These are phyloP conservation scores for Huntiella abstrusa DNA, from an alignment of 2,329 filamentous ascomycete species.

Conservation along the genomic window DNA sequence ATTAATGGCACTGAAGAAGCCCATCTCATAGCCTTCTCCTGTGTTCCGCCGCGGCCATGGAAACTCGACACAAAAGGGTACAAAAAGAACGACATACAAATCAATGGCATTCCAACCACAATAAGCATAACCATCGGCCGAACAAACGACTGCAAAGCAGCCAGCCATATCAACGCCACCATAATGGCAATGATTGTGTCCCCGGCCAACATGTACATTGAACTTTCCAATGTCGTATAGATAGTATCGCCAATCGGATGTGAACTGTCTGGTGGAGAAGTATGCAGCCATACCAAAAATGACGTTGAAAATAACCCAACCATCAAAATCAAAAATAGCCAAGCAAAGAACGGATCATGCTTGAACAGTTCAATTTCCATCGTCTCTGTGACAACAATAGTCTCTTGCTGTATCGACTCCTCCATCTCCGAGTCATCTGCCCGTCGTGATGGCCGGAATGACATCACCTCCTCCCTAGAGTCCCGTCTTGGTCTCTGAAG, in stretches of 20 bases:
- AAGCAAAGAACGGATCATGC: slow-evolving; percentile 84
- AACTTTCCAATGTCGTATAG: slow-evolving; percentile 71
- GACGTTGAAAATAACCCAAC: slow-evolving; percentile 76
- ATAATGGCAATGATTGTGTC: slow-evolving; percentile 83
- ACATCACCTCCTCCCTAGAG: neutral
- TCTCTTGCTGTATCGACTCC: slow-evolving; percentile 16
- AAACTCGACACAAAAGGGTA: slow-evolving; percentile 86
- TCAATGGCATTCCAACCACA: slow-evolving; percentile 64
- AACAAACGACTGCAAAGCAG: slow-evolving; percentile 71
- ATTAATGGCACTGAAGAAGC: slow-evolving; percentile 58
- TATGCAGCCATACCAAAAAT: slow-evolving; percentile 79
- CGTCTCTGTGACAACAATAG: slow-evolving; percentile 6
- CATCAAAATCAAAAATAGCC: slow-evolving; percentile 69
- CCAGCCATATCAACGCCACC: slow-evolving; percentile 80
- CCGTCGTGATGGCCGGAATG: slow-evolving; percentile 9
- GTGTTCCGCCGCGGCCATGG: slow-evolving; percentile 65
- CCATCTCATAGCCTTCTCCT: slow-evolving; percentile 82
- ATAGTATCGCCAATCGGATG: slow-evolving; percentile 77
- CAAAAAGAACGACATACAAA: slow-evolving; percentile 74
- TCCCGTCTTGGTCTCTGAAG: slow-evolving; percentile 35
- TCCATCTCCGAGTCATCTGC: slow-evolving; percentile 30
- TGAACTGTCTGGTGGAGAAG: slow-evolving; percentile 46
- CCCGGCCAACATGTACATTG: slow-evolving; percentile 73
- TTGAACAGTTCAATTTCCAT: slow-evolving; percentile 47
- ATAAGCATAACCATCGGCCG: slow-evolving; percentile 66